Percentiles rank a stretch among this genome's conserved stretches.
These are phyloP conservation scores for Dothidotthia symphoricarpi DNA, from an alignment of 2,329 filamentous ascomycete species.

Conservation along the genomic window DNA sequence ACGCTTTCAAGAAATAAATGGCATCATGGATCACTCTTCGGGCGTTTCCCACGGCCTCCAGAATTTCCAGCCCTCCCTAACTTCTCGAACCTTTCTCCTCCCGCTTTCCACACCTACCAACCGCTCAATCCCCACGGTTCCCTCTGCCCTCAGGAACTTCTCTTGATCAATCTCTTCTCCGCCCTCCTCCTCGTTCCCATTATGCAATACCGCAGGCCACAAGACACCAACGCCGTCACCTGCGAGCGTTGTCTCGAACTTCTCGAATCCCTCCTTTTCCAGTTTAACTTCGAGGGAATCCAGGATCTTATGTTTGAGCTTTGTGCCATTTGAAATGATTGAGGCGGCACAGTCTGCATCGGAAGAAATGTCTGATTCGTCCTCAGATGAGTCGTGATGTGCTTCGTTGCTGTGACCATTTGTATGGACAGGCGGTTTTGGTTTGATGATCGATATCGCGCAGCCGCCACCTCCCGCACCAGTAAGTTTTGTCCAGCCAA, in stretches of 20 bases:
- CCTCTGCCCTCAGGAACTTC: slow-evolving; percentile 79
- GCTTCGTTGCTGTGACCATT: slow-evolving; percentile 44
- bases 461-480: slow-evolving; percentile 95
- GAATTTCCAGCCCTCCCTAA: slow-evolving; percentile 43
- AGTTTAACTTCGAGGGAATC: slow-evolving; percentile 62
- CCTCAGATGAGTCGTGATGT: slow-evolving; percentile 15
- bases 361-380: slow-evolving; percentile 27
- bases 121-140: slow-evolving; percentile 79
- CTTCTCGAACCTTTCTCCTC: slow-evolving; percentile 30
- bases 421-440: slow-evolving; percentile 49
- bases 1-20: too few species aligned
- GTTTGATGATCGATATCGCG: slow-evolving; percentile 84
- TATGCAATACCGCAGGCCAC: slow-evolving; percentile 87
- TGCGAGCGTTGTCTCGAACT: slow-evolving; percentile 85
- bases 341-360: slow-evolving; percentile 29
- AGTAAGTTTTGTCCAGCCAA: slow-evolving; percentile 97
- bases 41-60: slow-evolving; percentile 40
- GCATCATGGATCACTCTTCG: slow-evolving; percentile 11
- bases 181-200: slow-evolving; percentile 75
- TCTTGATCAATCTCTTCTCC: slow-evolving; percentile 93
- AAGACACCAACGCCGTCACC: slow-evolving; percentile 93
- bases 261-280: slow-evolving; percentile 64
- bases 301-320: slow-evolving; percentile 47
- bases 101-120: slow-evolving; percentile 69
- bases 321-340: slow-evolving; percentile 34